phyloP scores from a whole-genome alignment of 345 rosid genomes.

The Carallia brachiata region DNA sequence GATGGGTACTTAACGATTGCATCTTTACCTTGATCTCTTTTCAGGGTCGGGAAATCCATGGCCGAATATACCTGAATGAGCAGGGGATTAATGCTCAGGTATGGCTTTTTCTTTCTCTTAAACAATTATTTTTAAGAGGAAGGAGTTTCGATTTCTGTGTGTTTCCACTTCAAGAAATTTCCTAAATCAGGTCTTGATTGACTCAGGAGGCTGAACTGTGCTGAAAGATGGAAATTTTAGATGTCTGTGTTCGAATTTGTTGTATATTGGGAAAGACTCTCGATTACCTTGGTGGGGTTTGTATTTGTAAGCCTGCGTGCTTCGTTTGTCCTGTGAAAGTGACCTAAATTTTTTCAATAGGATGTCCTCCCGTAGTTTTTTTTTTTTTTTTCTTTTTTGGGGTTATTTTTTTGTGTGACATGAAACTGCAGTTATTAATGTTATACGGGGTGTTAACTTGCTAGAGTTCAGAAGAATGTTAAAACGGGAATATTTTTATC shows the following conservation, averaged over 20 bases:
- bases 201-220: too few species aligned
- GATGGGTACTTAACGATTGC: background rate
- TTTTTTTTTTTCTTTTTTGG: too few species aligned
- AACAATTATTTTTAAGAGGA: background rate
- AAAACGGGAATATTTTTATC: background rate
- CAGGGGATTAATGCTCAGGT: slow-evolving; percentile 99
- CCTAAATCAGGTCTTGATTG: too few species aligned
- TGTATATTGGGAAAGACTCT: background rate
- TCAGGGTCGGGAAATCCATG: slow-evolving; percentile 69
- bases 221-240: too few species aligned
- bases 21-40: background rate
- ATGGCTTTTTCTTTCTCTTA: background rate
- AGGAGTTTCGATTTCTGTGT: too few species aligned
- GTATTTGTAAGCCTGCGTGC: background rate
- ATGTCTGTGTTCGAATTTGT: background rate
- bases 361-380: background rate
- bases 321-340: background rate
- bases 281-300: background rate
- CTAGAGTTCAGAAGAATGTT: background rate
- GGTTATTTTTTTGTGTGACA: background rate
- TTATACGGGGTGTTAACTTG: background rate
- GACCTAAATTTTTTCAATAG: background rate
- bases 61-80: slow-evolving; percentile 77
- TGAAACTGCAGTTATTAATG: background rate
- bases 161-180: too few species aligned